Evolutionary conservation across 805 yeast genomes (phyloP).

Genomic region (Candida morakotiae): DNA sequence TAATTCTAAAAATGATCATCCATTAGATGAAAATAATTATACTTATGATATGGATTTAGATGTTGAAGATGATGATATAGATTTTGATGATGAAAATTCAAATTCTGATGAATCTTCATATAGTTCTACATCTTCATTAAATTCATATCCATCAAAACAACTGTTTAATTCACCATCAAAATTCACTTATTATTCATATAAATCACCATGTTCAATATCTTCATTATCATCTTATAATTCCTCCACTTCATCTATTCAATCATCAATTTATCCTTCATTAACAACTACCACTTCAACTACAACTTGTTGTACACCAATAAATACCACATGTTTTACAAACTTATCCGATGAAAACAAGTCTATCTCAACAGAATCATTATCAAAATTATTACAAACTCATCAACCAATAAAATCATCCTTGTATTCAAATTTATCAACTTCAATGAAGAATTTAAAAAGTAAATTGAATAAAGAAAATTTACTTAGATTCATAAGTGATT

Average conservation of each 20-base stretch:
- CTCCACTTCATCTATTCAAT: not conserved
- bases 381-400: slow-evolving; percentile 7
- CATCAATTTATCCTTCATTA: not conserved
- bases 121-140: slow-evolving; percentile 5
- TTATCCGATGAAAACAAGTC: slow-evolving; percentile 2
- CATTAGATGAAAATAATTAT: slow-evolving; percentile 3
- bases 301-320: slow-evolving; percentile 8
- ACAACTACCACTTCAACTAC: slow-evolving; percentile 1
- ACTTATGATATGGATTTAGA: slow-evolving; percentile 6
- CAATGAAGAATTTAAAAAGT: slow-evolving; percentile 10
- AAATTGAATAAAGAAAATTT: slow-evolving; percentile 6
- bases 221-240: slow-evolving; percentile 1
- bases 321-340: slow-evolving; percentile 4
- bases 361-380: slow-evolving; percentile 8
- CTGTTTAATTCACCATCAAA: not conserved
- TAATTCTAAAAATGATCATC: not conserved
- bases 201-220: slow-evolving; percentile 1
- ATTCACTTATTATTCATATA: slow-evolving; percentile 4
- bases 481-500: slow-evolving; percentile 7
- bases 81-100: slow-evolving; percentile 1
- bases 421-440: slow-evolving; percentile 13
- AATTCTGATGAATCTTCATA: slow-evolving; percentile 7
- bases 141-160: not conserved
- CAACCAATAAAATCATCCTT: slow-evolving; percentile 2
- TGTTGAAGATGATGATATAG: slow-evolving; percentile 1